Evolutionary conservation across 225 moss, liverwort and hornwort species (phyloP).

Genomic region (Neckera pumila): DNA sequence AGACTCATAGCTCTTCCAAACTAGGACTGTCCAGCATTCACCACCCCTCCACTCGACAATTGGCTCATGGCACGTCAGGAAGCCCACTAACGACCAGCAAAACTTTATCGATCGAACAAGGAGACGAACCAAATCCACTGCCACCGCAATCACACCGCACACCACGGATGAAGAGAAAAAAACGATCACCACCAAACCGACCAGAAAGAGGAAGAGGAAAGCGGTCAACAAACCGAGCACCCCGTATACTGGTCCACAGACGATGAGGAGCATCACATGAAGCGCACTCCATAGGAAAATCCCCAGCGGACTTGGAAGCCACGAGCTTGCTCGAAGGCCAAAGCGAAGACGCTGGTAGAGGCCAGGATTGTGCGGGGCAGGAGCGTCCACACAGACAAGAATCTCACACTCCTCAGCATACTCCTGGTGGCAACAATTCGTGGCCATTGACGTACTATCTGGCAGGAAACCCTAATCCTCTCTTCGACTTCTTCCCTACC

Average conservation of each 20-base stretch:
- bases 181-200: rapidly evolving
- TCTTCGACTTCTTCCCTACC: background rate
- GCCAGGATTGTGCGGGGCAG: too few relatives aligned
- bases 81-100: too few relatives aligned
- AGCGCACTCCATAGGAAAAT: background rate
- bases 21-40: too few relatives aligned
- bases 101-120: too few relatives aligned
- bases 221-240: background rate
- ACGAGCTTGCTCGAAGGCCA: too few relatives aligned
- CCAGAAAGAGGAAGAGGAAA: background rate
- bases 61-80: too few relatives aligned
- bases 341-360: background rate
- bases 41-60: too few relatives aligned
- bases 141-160: too few relatives aligned
- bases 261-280: background rate
- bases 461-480: background rate
- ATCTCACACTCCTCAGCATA: background rate
- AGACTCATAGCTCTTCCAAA: too few relatives aligned
- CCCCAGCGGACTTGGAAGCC: too few relatives aligned
- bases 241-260: background rate
- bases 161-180: rapidly evolving
- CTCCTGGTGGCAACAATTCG: background rate
- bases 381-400: background rate
- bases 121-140: too few relatives aligned
- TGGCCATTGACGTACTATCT: background rate